Percentiles rank a stretch among this genome's conserved stretches.
Evolutionary conservation across 208 protist genomes (phyloP).

Genomic region (Trypanosoma lewisi): DNA sequence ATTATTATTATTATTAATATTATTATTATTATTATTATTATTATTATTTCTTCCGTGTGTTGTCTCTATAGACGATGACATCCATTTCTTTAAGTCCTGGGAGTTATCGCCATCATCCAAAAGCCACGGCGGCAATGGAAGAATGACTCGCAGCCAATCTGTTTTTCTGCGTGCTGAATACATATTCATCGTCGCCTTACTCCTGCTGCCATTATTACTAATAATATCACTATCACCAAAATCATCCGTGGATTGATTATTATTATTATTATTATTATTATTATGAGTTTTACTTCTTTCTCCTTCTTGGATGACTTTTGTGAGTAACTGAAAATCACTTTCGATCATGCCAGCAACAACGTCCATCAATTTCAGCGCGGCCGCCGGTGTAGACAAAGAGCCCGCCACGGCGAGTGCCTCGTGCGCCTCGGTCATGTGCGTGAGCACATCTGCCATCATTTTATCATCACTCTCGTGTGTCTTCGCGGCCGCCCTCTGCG

Average conservation of each 20-base stretch:
- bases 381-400: neutral
- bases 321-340: slow-evolving; percentile 6
- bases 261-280: too few species aligned
- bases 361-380: slow-evolving; percentile 14
- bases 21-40: too few species aligned
- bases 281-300: neutral
- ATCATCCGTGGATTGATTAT: too few species aligned
- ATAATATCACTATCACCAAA: too few species aligned
- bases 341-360: slow-evolving; percentile 14
- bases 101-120: neutral
- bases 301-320: neutral
- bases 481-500: neutral
- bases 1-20: too few species aligned
- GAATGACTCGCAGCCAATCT: slow-evolving; percentile 9
- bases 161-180: neutral
- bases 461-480: too few species aligned
- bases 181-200: neutral
- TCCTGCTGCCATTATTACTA: neutral
- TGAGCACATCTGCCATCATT: too few species aligned
- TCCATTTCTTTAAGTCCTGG: neutral
- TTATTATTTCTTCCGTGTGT: too few species aligned
- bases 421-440: slow-evolving; percentile 24
- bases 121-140: slow-evolving; percentile 8
- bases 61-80: neutral
- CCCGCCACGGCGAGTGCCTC: slow-evolving; percentile 6